Base-by-base conservation (phyloP, 2,329 filamentous ascomycete species). In the Colletotrichum kahawae region DNA sequence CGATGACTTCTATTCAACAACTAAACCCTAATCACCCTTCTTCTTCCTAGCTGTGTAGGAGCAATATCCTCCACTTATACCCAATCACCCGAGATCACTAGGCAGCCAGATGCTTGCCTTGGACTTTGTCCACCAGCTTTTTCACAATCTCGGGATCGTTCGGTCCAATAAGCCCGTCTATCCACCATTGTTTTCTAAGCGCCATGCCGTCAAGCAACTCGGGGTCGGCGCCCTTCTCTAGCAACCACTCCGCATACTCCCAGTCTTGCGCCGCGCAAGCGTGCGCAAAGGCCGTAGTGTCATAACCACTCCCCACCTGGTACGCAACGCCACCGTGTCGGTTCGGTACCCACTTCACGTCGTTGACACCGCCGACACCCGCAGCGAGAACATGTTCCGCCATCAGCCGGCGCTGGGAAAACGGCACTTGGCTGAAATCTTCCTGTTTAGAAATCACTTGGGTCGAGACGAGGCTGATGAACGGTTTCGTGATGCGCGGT, bases 241-340 rank as follows among this genome's bases (percentile, higher is more conserved):
- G 56, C 27, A 60, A 31, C 56, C 56, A 33, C 31, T 60, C 56
- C 1, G 56, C 56, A 31, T 60, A 60, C 5, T 60, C 56, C 27
- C 31, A 60, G 1, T 60, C 56, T 3, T 8, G 29, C 10, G 56
- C 56, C 18, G 56, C 56, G n/a, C 56, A 60, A 2, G 56, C 56
- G 31, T 60, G 31, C 18, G 56, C 56, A 2, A 60, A 33, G 5
- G 56, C 56, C 7, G 56, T 60, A 10, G 56, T 60, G 6, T 60
- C 56, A 34, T 60, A 60, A 14, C 27, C 31, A 24, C 10, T 60
- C 27, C 56, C 56, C 56, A 6, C 1, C 18, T 33, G 56, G 16
- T 3, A 16, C 3, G 0, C 4, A 2, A 60, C 10, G 43, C n/a
- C 43, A 4, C n/a, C 56, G 0, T 31, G 27, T 33, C 1, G 18